Conservation (phyloP, 306 rosid genomes). For the Trichosanthes truncata region DNA sequence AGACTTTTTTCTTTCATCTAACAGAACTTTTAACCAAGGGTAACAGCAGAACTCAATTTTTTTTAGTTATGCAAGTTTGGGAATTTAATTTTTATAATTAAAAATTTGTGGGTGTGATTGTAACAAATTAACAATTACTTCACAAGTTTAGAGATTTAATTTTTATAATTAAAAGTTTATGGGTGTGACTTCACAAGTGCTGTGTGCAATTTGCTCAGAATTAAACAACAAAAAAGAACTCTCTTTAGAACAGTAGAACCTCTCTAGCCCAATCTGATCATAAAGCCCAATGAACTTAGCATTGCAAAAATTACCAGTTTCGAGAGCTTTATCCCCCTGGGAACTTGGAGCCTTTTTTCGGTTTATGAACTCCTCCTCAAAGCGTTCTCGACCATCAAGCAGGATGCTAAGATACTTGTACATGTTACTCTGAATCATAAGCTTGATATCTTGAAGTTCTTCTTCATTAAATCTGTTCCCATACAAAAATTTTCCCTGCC, state of each 20-base stretch:
- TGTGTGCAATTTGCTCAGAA: neutral
- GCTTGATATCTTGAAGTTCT: slow-evolving; percentile 70
- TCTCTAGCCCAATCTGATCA: neutral
- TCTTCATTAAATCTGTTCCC: slow-evolving; percentile 67
- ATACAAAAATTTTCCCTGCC: slow-evolving; percentile 84
- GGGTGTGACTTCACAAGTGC: neutral
- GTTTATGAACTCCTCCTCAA: slow-evolving; percentile 75
- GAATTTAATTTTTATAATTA: neutral
- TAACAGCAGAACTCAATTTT: neutral
- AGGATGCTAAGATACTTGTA: slow-evolving; percentile 91
- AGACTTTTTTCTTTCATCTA: neutral
- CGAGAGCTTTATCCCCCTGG: slow-evolving; percentile 20
- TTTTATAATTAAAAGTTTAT: no score
- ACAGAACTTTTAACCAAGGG: neutral
- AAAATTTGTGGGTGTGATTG: no score
- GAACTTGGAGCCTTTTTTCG: slow-evolving; percentile 37
- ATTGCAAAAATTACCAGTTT: slow-evolving; percentile 39
- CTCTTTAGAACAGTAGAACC: neutral
- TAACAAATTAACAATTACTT: no score
- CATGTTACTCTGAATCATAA: slow-evolving; percentile 96
- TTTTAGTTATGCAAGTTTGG: neutral
- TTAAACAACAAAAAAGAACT: neutral
- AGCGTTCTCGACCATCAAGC: slow-evolving; percentile 95
- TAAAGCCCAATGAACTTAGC: neutral
- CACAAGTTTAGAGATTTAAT: neutral